phyloP scores from a whole-genome alignment of 1,139 yeast species.

The Wickerhamomyces sp. region DNA sequence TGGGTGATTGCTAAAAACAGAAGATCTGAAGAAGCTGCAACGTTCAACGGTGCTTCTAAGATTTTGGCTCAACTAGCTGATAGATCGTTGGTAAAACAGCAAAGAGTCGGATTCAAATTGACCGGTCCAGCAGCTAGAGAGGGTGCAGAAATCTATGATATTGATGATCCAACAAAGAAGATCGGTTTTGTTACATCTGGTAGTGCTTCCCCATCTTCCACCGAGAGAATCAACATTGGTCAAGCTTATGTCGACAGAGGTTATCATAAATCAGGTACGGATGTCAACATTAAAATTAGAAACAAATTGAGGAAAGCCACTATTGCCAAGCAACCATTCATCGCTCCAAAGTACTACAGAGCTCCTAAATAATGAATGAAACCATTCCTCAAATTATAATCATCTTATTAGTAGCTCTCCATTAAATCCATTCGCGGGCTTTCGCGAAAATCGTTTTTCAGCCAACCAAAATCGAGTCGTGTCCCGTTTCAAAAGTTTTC shows the following conservation, averaged over 20 bases:
- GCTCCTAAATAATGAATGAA: conserved; percentile 11
- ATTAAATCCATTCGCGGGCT: too few species aligned
- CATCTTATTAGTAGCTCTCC: too few species aligned
- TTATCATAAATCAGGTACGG: conserved; percentile 72
- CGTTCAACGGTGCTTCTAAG: conserved; percentile 71
- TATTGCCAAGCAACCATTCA: conserved; percentile 80
- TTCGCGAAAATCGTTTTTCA: conserved; percentile 1
- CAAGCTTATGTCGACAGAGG: conserved; percentile 82
- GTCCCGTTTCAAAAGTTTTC: conserved; percentile 2
- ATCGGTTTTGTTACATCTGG: conserved; percentile 88
- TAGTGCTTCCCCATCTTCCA: conserved; percentile 79
- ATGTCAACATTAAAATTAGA: conserved; percentile 70
- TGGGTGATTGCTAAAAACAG: conserved; percentile 89
- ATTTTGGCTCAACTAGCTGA: conserved; percentile 68
- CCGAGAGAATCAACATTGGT: conserved; percentile 71
- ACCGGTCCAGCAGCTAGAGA: conserved; percentile 93
- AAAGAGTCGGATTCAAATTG: conserved; percentile 72
- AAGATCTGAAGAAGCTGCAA: conserved; percentile 36
- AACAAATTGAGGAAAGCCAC: conserved; percentile 75
- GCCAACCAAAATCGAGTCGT: conserved; percentile 21
- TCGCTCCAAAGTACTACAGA: conserved; percentile 66
- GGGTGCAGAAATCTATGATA: conserved; percentile 58
- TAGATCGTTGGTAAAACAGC: conserved; percentile 49
- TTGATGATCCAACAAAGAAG: conserved; percentile 40
- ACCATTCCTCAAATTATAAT: too few species aligned